Conservation (phyloP, 106 monocot genomes). For the Dioscorea dumetorum region DNA sequence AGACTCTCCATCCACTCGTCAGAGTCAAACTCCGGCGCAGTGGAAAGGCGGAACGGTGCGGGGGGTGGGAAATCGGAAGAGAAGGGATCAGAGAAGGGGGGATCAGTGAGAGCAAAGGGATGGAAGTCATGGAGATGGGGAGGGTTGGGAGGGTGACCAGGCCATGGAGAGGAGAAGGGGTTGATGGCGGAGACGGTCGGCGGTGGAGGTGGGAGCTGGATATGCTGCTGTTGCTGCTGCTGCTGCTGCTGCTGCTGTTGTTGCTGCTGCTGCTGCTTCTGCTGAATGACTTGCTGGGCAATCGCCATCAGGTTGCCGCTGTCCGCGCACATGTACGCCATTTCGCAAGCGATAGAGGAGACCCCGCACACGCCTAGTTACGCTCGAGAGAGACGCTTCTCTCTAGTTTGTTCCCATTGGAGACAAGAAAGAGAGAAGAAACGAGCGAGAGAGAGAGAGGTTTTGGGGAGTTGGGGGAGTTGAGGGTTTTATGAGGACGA, state of each 20-base stretch:
- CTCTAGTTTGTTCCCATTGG: no score
- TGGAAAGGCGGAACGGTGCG: constrained; percentile 7
- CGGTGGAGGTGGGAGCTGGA: constrained; percentile 37
- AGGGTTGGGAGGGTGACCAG: constrained; percentile 6
- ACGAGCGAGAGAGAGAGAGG: neutral
- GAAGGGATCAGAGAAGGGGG: constrained; percentile 42
- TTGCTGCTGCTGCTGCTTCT: constrained; percentile 70
- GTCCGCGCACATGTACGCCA: constrained; percentile 93
- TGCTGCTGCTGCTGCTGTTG: constrained; percentile 63
- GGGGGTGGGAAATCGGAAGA: constrained; percentile 14
- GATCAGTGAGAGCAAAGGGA: constrained; percentile 32
- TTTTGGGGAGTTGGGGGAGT: neutral
- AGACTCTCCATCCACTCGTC: constrained; percentile 94
- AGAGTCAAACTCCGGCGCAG: constrained; percentile 50
- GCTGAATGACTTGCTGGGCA: constrained; percentile 94
- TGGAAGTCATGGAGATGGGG: constrained; percentile 7
- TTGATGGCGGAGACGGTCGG: constrained; percentile 7
- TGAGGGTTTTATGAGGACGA: neutral
- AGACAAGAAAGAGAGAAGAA: neutral
- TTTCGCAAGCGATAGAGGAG: constrained; percentile 1
- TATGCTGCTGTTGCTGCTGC: constrained; percentile 37
- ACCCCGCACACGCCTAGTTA: neutral
- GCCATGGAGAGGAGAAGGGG: constrained; percentile 31
- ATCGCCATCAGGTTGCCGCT: constrained; percentile 99
- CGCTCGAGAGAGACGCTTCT: no score